A percentile compares a stretch with the other conserved stretches of the same genome.
Conservation (phyloP, 768 basidiomycete species). For the Kwoniella pini region DNA sequence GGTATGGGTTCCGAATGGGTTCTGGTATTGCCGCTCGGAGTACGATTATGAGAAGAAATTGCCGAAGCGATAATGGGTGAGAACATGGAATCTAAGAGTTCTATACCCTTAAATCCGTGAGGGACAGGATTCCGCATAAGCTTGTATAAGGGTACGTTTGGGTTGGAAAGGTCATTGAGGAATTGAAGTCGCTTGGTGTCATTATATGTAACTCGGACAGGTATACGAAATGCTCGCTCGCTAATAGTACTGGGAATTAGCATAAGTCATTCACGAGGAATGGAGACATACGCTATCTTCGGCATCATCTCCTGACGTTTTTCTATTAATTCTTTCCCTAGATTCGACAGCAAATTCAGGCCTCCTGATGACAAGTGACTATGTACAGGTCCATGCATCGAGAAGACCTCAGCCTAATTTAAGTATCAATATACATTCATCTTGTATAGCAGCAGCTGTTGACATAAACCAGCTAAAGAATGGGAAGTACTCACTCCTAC, state of each 20-base stretch:
- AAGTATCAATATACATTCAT: not conserved
- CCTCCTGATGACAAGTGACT: slow-evolving; percentile 38
- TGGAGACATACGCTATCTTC: slow-evolving; percentile 32
- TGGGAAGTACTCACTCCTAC: slow-evolving; percentile 24
- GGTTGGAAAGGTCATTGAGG: slow-evolving; percentile 46
- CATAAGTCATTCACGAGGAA: not conserved
- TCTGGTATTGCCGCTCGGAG: slow-evolving; percentile 7
- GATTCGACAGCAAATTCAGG: slow-evolving; percentile 35
- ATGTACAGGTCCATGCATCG: slow-evolving; percentile 49
- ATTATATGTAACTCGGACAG: slow-evolving; percentile 49
- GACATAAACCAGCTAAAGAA: not conserved
- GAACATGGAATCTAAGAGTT: slow-evolving; percentile 48
- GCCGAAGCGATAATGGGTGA: slow-evolving; percentile 23
- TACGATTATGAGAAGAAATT: slow-evolving; percentile 16
- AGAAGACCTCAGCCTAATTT: slow-evolving; percentile 45
- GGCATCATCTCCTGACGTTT: slow-evolving; percentile 48
- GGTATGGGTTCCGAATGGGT: slow-evolving; percentile 36
- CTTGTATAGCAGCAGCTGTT: not conserved
- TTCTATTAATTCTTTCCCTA: slow-evolving; percentile 37
- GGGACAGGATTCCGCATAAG: slow-evolving; percentile 43
- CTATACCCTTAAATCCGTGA: slow-evolving; percentile 49
- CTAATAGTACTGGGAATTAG: slow-evolving; percentile 14
- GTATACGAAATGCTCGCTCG: slow-evolving; percentile 43
- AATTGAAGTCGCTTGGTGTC: slow-evolving; percentile 46
- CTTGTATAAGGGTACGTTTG: slow-evolving; percentile 39